Base-by-base conservation (phyloP, 441 rosid species). In the Eruca vesicaria region DNA sequence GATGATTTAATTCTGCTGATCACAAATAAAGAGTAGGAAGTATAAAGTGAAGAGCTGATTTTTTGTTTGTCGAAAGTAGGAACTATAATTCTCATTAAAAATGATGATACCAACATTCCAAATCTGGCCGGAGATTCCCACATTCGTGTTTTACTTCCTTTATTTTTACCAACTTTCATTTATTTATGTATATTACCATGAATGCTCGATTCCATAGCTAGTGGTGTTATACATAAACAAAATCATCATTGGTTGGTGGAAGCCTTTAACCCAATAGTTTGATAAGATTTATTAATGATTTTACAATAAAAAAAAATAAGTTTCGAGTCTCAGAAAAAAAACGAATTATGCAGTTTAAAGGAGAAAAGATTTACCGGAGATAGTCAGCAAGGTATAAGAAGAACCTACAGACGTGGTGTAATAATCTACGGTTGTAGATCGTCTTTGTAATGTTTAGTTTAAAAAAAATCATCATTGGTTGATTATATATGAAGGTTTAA, bases 121-220 rank as follows among this genome's bases (percentile, higher is more conserved):
- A 38, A 65, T 64, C 35, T 56, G 65, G 58, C 21, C 41, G 21
- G 19, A 64, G 35, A 73, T 65, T 65, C 33, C 26, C 71, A 16
- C 55, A 64, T 53, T 28, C 70, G 0, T 36, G 21, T 55, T 36
- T 72, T 53, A 7, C 3, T 12, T 9, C 18, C 26, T 28, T 16
- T 36, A n/a, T 18, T 11, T 20, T 55, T 33, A 72, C 10, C 55
- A 21, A 8, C 16, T 21, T 32, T 10, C 28, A 10, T 63, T 60
- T 48, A 11, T 29, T 9, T 23, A 1, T 35, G 16, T 4, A 7
- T 50, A 20, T 16, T 21, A 21, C 5, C 21, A 7, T 71, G 68
- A 50, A 32, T 23, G 62, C 36, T 52, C 53, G 43, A 35, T 52
- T 63, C 55, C 29, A 6, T 55, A 63, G 20, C 15, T 63, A 53